Evolutionary conservation across 208 protist species (phyloP), one percentile per base, ranked within the genome.

Genomic region (Leptomonas seymouri): DNA sequence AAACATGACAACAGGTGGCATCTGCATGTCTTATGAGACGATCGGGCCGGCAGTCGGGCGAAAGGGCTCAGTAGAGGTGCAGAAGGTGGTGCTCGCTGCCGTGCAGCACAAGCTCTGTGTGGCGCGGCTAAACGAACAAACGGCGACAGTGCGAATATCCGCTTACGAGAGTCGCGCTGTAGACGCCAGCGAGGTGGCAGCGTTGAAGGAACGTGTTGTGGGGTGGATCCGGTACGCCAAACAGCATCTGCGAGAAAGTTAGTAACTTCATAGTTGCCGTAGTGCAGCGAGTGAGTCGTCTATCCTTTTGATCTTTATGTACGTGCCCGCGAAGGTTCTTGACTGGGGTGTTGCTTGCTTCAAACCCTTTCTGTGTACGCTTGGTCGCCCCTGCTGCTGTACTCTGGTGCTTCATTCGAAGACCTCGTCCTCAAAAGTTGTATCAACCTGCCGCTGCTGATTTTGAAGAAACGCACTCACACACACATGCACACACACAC

Each of bases 121-220:
- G 58, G 83, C 80, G 4, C 78, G 83, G 21, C 75, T 92, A 28
- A 54, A 92, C 55, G 81, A 82, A 46, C 51, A 71, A 30, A 56
- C 61, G 4, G 71, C 74, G 20, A 41, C 72, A 31, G 34, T 89
- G 59, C 46, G 81, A 3, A 68, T 89, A 28, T 74, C 74, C 54
- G 67, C 85, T 20, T 84, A 81, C 30, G 62, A 75, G 15, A 77
- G 75, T 14, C 80, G 86, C 8, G 72, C 85, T 21, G 83, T 87
- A 21, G 62, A 50, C 18, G 45, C 27, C 0, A 46, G 51, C 5
- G 83, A 86, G 20, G 48, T 89, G 23, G 44, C 46, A 1, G 56
- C 25, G 41, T 50, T 91, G n/a, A 69, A 79, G 42, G 48, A 58
- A 31, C 80, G 64, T 25, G 23, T 92, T 23, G 67, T 65, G 70